These are phyloP conservation scores for Prosopis cineraria DNA, from an alignment of 306 rosid species.

Conservation along the genomic window DNA sequence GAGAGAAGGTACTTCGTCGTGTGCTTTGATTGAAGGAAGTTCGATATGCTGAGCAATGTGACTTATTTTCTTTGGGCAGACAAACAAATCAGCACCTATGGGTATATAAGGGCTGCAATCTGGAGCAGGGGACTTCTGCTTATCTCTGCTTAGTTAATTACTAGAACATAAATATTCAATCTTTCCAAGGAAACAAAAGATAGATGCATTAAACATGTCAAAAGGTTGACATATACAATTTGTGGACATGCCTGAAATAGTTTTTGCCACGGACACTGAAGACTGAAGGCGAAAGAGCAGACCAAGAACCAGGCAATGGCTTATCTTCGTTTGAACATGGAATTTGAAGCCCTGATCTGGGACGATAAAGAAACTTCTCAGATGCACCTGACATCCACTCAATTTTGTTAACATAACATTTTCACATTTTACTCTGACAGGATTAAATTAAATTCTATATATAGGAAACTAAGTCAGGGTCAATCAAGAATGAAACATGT, in stretches of 20 bases:
- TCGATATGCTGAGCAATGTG: conserved; percentile 79
- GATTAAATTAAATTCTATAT: not conserved
- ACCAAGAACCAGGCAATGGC: conserved; percentile 60
- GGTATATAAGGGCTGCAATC: conserved; percentile 61
- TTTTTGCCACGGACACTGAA: conserved; percentile 71
- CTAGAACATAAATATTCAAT: conserved; percentile 9
- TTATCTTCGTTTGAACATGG: conserved; percentile 50
- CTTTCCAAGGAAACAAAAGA: not conserved
- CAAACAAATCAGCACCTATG: conserved; percentile 67
- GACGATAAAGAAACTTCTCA: conserved; percentile 54
- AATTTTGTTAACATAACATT: not conserved
- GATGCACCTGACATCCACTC: conserved; percentile 48
- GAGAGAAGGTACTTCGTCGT: conserved; percentile 61
- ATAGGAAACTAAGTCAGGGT: not conserved
- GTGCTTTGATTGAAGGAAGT: conserved; percentile 61
- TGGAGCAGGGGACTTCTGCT: conserved; percentile 65
- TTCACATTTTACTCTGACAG: not conserved
- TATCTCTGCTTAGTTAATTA: conserved; percentile 52
- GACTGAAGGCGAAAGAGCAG: conserved; percentile 59
- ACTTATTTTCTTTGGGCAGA: conserved; percentile 56
- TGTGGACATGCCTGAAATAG: conserved; percentile 58
- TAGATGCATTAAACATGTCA: conserved; percentile 6
- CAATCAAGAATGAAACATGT: not conserved
- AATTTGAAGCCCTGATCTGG: conserved; percentile 54
- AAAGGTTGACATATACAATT: conserved; percentile 2